Base-by-base conservation (phyloP, 805 yeast genomes). In the Myxozyma lipomycoides region DNA sequence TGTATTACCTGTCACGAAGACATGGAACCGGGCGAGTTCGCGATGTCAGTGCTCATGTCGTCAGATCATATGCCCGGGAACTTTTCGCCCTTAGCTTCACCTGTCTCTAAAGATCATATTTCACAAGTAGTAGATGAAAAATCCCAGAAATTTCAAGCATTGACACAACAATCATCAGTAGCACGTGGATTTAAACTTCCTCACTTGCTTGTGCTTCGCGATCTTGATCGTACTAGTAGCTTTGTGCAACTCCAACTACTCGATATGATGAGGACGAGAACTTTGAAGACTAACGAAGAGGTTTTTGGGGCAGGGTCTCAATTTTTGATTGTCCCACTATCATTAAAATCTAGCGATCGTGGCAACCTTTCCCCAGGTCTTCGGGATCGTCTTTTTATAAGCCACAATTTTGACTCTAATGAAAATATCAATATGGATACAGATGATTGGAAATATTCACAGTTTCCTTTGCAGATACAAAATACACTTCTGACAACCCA, bases 241-340 rank as follows among this genome's bases (percentile, higher is more conserved):
- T 55, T 47, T 35, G 53, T 55, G 4, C 59, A 55, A 18, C 53
- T 57, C 2, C 53, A 48, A 32, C 23, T 55, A n/a, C 39, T 55
- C 12, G 59, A 55, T 52, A 52, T 55, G 15, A 23, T 55, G 21
- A 22, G 53, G 19, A 37, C 59, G 6, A 51, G 42, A 37, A 36
- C 19, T 17, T 32, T 55, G 28, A 32, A 38, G 6, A 46, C 41
- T 30, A 21, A 48, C 12, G 43, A 44, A n/a, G 53, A 57, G 9
- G 25, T 40, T 10, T 39, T 44, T 36, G 24, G 24, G 2, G 24
- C 53, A 7, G 53, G 57, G 5, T 17, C 46, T 2, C 56, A 40
- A 19, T 55, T 55, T 45, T 19, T 55, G 28, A 57, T 46, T 10
- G 34, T 55, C 23, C 51, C 56, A 2, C 23, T 55, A 18, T 19